phyloP scores from a whole-genome alignment of 306 rosid species.

The Echinosophora koreensis region DNA sequence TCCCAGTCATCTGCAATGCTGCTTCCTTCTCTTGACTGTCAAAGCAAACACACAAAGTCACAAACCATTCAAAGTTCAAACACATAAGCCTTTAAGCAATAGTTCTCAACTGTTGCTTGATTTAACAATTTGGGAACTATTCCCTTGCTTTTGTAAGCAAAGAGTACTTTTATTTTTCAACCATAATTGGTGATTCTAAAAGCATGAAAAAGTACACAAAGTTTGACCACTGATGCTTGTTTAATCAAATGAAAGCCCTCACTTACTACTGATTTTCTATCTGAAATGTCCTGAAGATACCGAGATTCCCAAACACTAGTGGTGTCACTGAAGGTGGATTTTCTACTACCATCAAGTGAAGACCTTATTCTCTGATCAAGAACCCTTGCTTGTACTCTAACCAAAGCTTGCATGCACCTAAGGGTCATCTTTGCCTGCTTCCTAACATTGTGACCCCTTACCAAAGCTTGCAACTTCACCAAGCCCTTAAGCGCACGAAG shows the following conservation, averaged over 20 bases:
- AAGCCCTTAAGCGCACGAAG: slow-evolving; percentile 88
- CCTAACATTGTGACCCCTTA: slow-evolving; percentile 94
- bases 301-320: slow-evolving; percentile 74
- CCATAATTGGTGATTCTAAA: slow-evolving; percentile 25
- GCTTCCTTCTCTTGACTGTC: slow-evolving; percentile 85
- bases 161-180: slow-evolving; percentile 22
- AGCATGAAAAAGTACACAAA: slow-evolving; percentile 32
- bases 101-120: slow-evolving; percentile 38
- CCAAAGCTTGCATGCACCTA: slow-evolving; percentile 91
- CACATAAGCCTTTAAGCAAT: slow-evolving; percentile 9
- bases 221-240: slow-evolving; percentile 11
- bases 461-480: slow-evolving; percentile 95
- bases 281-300: slow-evolving; percentile 80
- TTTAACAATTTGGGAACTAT: slow-evolving; percentile 31
- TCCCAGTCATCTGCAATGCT: slow-evolving; percentile 93
- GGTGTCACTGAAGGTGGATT: slow-evolving; percentile 85
- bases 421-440: slow-evolving; percentile 97
- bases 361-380: slow-evolving; percentile 85
- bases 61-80: slow-evolving; percentile 19
- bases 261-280: slow-evolving; percentile 83
- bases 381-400: slow-evolving; percentile 86
- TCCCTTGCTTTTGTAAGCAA: slow-evolving; percentile 36
- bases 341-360: slow-evolving; percentile 83
- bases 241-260: slow-evolving; percentile 2
- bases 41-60: slow-evolving; percentile 28